Conservation (phyloP, 768 basidiomycete species). For the Pisolithus marmoratus region DNA sequence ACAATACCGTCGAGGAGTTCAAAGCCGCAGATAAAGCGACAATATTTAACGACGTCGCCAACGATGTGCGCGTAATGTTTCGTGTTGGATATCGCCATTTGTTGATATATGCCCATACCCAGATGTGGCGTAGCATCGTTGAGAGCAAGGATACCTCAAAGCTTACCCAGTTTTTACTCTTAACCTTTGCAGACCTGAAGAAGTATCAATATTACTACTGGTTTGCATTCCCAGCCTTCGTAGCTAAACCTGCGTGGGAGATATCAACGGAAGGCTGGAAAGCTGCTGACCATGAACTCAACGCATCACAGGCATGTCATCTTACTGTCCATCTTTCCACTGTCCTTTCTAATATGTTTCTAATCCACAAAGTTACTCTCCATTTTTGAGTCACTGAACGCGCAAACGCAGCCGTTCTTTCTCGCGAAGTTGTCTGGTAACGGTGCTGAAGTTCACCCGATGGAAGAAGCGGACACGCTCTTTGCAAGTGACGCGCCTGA, state of each 20-base stretch:
- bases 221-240: constrained; percentile 95
- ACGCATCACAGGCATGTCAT: constrained; percentile 33
- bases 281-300: constrained; percentile 40
- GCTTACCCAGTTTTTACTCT: constrained; percentile 77
- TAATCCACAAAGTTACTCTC: constrained; percentile 38
- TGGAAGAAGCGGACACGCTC: constrained; percentile 56
- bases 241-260: constrained; percentile 88
- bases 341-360: not conserved
- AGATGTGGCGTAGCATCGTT: constrained; percentile 69
- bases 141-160: constrained; percentile 46
- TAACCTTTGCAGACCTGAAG: constrained; percentile 96
- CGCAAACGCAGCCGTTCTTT: constrained; percentile 51
- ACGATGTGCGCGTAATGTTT: constrained; percentile 43
- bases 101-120: not conserved
- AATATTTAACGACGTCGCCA: constrained; percentile 70
- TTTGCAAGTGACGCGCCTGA: constrained; percentile 40
- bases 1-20: constrained; percentile 96
- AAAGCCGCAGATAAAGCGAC: constrained; percentile 82
- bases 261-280: constrained; percentile 59
- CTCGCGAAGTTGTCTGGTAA: constrained; percentile 42
- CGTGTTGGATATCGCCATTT: not conserved
- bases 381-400: constrained; percentile 46
- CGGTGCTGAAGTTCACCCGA: constrained; percentile 38
- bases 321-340: not conserved
- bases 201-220: constrained; percentile 98